These are phyloP conservation scores for California macrophylla DNA, from an alignment of 441 rosid genomes.

Conservation along the genomic window DNA sequence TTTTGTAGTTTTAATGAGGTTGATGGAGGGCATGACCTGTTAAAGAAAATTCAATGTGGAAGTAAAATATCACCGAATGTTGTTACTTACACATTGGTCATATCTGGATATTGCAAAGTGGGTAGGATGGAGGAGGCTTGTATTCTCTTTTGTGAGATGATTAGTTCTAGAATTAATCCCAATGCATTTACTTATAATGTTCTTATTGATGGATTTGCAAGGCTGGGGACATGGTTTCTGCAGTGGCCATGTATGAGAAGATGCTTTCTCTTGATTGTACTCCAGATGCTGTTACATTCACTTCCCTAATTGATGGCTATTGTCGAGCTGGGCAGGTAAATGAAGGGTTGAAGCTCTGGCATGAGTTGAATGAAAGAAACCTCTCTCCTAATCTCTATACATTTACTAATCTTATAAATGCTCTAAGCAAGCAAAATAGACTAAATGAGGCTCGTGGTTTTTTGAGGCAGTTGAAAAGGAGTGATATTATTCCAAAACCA, in stretches of 20 bases:
- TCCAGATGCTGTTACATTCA: conserved; percentile 63
- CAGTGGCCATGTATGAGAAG: conserved; percentile 35
- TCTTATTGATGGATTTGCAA: conserved; percentile 70
- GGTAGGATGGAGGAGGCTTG: conserved; percentile 59
- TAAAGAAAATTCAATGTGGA: conserved; percentile 33
- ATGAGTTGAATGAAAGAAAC: conserved; percentile 42
- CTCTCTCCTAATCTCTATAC: conserved; percentile 59
- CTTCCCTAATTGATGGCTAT: conserved; percentile 69
- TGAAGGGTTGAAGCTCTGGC: conserved; percentile 53
- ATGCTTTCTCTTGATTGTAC: conserved; percentile 42
- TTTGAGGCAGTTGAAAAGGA: conserved; percentile 44
- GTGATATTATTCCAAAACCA: conserved; percentile 39
- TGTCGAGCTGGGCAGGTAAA: conserved; percentile 65
- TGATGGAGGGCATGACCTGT: conserved; percentile 36
- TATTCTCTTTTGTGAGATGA: conserved; percentile 49
- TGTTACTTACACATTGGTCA: conserved; percentile 59
- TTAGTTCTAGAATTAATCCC: conserved; percentile 38
- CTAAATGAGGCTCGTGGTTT: conserved; percentile 55
- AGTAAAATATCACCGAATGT: conserved; percentile 36
- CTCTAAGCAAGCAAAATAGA: conserved; percentile 64
- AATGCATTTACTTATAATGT: conserved; percentile 54
- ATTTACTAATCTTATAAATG: conserved; percentile 48
- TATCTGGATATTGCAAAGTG: conserved; percentile 60
- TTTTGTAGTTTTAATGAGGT: conserved; percentile 48
- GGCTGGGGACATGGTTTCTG: conserved; percentile 44